Evolutionary conservation across 495 filamentous ascomycete genomes (phyloP), one percentile per base, ranked within the genome.

Genomic region (Parathielavia hyrcaniae): DNA sequence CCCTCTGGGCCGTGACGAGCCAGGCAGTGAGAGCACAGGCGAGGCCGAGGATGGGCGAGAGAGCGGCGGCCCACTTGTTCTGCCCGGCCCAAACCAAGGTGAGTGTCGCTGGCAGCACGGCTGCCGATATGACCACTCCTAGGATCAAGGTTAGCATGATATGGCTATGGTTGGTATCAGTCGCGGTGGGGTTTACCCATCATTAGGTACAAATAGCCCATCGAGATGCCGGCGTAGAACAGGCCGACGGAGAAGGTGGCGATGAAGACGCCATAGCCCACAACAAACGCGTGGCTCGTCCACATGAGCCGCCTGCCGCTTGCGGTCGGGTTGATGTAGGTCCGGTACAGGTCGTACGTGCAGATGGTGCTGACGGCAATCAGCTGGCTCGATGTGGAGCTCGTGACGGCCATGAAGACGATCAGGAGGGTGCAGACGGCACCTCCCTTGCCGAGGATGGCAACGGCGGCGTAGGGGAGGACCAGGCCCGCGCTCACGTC

Each of bases 401-500:
- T 89, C 3, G 92, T 97, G 45, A 97, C 91, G 17, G 92, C 92
- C 89, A 97, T 95, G 77, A 97, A 97, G 53, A 97, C 83, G 55
- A 97, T 85, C 14, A 97, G 74, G 0, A 95, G 80, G 0, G 89
- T 90, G 26, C 83, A 88, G 23, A 84, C 86, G 4, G 92, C 92
- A 35, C 92, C 92, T 11, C 91, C 91, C 64, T 86, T 88, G 4
- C 92, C 92, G 22, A 96, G 80, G 5, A 97, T 70, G n/a, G 91
- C 88, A 51, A 95, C 88, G 2, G 92, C 86, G 3, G 90, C 92
- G 55, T 90, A 88, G 0, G 92, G 92, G 1, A 97, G 79, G 20
- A 96, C 91, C 2, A 97, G 77, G 19, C 92, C 92, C 6, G 92
- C 89, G 22, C 79, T 85, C 1, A 97, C 90, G 60, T 97, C 91